Conservation (phyloP, 108 stramenopile species). For the Skeletonema menzelii region DNA sequence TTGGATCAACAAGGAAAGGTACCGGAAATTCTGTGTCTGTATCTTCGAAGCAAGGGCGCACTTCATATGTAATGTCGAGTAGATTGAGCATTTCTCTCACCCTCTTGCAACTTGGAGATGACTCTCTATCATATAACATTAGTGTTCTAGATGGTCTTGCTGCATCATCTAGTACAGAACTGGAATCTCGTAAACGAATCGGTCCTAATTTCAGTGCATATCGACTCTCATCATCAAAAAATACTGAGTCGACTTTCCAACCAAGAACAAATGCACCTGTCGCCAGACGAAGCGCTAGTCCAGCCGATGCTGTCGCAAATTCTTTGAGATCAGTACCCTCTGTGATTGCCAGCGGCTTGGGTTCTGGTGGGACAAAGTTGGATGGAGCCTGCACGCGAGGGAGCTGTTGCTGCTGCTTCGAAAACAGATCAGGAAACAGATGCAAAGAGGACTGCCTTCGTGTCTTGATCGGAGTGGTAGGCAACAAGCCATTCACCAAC, state of each 20-base stretch:
- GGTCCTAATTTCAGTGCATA: slow-evolving; percentile 69
- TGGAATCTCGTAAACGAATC: slow-evolving; percentile 65
- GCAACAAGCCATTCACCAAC: background rate
- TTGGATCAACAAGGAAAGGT: slow-evolving; percentile 84
- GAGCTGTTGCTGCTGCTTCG: slow-evolving; percentile 22
- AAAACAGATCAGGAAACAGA: background rate
- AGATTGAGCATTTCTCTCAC: slow-evolving; percentile 87
- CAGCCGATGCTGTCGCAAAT: slow-evolving; percentile 40
- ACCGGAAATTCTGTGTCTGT: slow-evolving; percentile 57
- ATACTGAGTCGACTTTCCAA: slow-evolving; percentile 63
- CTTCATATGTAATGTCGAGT: slow-evolving; percentile 81
- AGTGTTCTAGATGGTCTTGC: slow-evolving; percentile 61
- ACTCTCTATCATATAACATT: slow-evolving; percentile 89
- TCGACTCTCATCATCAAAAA: slow-evolving; percentile 33
- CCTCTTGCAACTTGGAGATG: slow-evolving; percentile 82
- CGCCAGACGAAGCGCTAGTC: slow-evolving; percentile 61
- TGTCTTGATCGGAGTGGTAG: background rate
- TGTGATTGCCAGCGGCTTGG: slow-evolving; percentile 57
- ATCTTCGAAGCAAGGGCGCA: slow-evolving; percentile 72
- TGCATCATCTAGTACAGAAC: slow-evolving; percentile 53
- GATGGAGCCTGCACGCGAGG: slow-evolving; percentile 54
- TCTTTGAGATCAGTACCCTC: slow-evolving; percentile 42
- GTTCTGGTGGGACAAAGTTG: slow-evolving; percentile 62
- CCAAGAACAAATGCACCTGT: slow-evolving; percentile 75
- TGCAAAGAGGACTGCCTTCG: background rate